Conservation (phyloP, 225 moss, liverwort and hornwort species). For the Polytrichum commune region DNA sequence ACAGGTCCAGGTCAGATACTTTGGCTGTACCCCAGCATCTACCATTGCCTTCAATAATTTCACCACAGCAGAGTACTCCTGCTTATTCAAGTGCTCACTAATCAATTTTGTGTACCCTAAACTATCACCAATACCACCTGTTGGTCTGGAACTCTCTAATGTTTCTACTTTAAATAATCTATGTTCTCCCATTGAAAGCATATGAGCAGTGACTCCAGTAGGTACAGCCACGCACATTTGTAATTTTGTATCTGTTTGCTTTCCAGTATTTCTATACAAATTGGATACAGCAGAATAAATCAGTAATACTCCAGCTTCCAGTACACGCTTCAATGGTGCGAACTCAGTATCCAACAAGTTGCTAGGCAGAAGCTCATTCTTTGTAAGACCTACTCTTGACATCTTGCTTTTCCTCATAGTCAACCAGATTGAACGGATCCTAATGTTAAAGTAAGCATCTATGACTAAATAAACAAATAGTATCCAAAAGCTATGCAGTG, state of each 20-base stretch:
- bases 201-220: constrained; percentile 32
- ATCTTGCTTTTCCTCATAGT: constrained; percentile 31
- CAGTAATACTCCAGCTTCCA: too few species aligned
- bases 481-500: constrained; percentile 34
- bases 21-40: constrained; percentile 58
- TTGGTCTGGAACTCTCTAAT: constrained; percentile 30
- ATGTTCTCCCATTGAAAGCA: constrained; percentile 52
- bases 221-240: constrained; percentile 31
- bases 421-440: constrained; percentile 27
- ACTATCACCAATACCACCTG: constrained; percentile 35
- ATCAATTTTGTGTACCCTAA: constrained; percentile 59
- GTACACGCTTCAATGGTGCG: constrained; percentile 2
- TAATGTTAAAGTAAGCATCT: constrained; percentile 30
- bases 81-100: constrained; percentile 64
- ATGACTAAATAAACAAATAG: constrained; percentile 33
- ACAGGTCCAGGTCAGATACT: constrained; percentile 82
- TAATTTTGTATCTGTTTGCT: constrained; percentile 17
- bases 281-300: constrained; percentile 4
- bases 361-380: constrained; percentile 29
- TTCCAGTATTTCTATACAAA: constrained; percentile 5
- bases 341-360: constrained; percentile 18
- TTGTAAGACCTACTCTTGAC: constrained; percentile 33
- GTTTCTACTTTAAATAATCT: constrained; percentile 41
- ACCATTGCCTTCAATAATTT: constrained; percentile 58
- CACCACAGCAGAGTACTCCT: constrained; percentile 59